Conservation (phyloP, 805 yeast species). For the Ogataea trehalophila region DNA sequence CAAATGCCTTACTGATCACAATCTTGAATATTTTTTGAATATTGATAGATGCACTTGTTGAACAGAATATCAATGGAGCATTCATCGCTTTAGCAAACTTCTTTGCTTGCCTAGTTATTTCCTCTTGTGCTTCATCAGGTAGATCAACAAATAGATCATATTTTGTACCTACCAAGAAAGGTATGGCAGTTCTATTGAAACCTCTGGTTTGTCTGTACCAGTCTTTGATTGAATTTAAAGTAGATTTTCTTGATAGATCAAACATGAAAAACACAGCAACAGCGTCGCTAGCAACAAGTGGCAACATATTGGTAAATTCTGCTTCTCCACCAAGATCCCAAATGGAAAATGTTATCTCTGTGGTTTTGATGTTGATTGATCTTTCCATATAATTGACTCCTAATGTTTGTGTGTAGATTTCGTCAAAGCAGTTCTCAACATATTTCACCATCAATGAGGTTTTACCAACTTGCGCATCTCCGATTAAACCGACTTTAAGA, state of each 20-base stretch:
- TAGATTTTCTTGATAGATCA: conserved; percentile 81
- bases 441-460: conserved; percentile 95
- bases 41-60: conserved; percentile 88
- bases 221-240: conserved; percentile 82
- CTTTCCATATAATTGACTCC: conserved; percentile 96
- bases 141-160: conserved; percentile 82
- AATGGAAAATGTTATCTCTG: conserved; percentile 83
- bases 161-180: conserved; percentile 88
- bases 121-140: conserved; percentile 75
- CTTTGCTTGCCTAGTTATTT: conserved; percentile 76
- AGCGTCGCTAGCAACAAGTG: conserved; percentile 87
- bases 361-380: conserved; percentile 74
- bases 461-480: conserved; percentile 95
- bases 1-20: conserved; percentile 85
- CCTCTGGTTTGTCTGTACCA: conserved; percentile 94
- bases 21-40: conserved; percentile 92
- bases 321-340: conserved; percentile 97
- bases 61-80: conserved; percentile 78
- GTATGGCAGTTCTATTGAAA: conserved; percentile 84
- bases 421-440: conserved; percentile 92
- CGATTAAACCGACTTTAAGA: conserved; percentile 85
- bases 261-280: conserved; percentile 87
- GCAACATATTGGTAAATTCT: conserved; percentile 93
- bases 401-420: conserved; percentile 85
- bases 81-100: conserved; percentile 87